phyloP scores from a whole-genome alignment of 2,329 filamentous ascomycete species.

The Neurospora sp. region DNA sequence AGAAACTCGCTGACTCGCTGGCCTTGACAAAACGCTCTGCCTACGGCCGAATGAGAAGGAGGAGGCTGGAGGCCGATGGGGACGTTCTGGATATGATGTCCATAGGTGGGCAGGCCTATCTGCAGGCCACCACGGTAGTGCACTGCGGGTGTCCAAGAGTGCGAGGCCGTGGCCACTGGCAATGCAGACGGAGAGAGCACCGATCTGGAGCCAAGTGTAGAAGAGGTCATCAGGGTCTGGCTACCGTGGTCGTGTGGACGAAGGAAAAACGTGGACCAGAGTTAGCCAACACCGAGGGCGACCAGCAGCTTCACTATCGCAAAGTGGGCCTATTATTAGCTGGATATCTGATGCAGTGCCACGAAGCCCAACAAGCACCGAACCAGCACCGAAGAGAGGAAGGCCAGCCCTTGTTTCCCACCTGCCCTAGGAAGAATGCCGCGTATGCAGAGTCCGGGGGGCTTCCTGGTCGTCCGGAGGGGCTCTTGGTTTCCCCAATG shows the following conservation, averaged over 20 bases:
- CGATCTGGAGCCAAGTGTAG: slow-evolving; percentile 12
- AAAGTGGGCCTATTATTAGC: slow-evolving; percentile 18
- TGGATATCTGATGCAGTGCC: slow-evolving; percentile 17
- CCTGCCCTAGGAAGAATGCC: not conserved
- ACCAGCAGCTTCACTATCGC: slow-evolving; percentile 11
- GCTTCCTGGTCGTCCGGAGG: not conserved
- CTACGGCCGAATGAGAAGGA: slow-evolving; percentile 6
- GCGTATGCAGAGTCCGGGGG: not conserved
- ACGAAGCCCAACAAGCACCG: slow-evolving; percentile 11
- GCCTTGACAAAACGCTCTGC: not conserved
- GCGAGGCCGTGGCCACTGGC: slow-evolving; percentile 5
- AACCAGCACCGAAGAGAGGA: slow-evolving; percentile 7
- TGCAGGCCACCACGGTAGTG: slow-evolving; percentile 4
- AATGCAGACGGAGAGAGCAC: slow-evolving; percentile 3
- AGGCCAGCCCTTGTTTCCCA: not conserved
- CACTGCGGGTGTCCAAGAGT: slow-evolving; percentile 3
- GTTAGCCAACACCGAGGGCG: slow-evolving; percentile 14
- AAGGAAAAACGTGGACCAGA: slow-evolving; percentile 15
- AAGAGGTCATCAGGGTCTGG: slow-evolving; percentile 1
- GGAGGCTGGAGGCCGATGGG: not conserved
- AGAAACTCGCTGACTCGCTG: not conserved
- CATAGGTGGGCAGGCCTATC: not conserved
- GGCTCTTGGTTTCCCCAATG: not conserved
- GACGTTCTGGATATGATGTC: not conserved
- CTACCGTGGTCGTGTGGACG: slow-evolving; percentile 4